Evolutionary conservation across 139 green algal genomes (phyloP), one percentile per base, ranked within the genome.

Genomic region (Monoraphidium neglectum): DNA sequence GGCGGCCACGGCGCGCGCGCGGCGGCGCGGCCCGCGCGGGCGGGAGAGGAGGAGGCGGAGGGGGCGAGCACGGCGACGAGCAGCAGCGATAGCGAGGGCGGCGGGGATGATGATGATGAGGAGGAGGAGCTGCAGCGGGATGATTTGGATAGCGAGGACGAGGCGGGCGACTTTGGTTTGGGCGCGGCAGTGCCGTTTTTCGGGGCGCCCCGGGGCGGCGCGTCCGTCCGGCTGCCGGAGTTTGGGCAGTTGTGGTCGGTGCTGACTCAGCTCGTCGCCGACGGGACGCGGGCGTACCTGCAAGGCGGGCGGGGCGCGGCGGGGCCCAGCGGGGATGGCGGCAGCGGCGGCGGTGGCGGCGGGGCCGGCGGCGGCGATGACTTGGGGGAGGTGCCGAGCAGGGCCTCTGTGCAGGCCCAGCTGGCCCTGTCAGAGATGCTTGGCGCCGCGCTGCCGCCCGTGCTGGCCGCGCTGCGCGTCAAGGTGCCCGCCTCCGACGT

Each of bases 201-300:
- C 43, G 43, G 43, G 8, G 43, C 43, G 43, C 43, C 43, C 8
- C 43, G 43, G 8, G 43, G 28, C 2, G 73, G 73, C 21, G 63
- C 72, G 18, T 68, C 72, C 32, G 73, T 72, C 28, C 59, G 62
- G 18, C 51, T 79, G 4, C 64, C 73, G 15, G 62, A 79, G 49
- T 79, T 79, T 73, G 73, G 73, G 5, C 26, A 65, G 36, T 26
- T 79, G 10, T 79, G 73, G 73, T 72, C 63, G 3, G 23, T 35
- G 47, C 36, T 79, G 47, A 63, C 72, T 32, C 28, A 33, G 30
- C 59, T 63, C 57, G 65, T 79, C 8, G 72, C 62, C 23, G 47
- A 47, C 35, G 63, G 33, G 2, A 73, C 73, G 2, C 18, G 63
- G 4, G 73, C 32, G 4, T 72, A 79, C 67, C 24, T 23, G 15